Evolutionary conservation across 441 rosid species (phyloP).

Genomic region (Cnidoscolus chayamansa): DNA sequence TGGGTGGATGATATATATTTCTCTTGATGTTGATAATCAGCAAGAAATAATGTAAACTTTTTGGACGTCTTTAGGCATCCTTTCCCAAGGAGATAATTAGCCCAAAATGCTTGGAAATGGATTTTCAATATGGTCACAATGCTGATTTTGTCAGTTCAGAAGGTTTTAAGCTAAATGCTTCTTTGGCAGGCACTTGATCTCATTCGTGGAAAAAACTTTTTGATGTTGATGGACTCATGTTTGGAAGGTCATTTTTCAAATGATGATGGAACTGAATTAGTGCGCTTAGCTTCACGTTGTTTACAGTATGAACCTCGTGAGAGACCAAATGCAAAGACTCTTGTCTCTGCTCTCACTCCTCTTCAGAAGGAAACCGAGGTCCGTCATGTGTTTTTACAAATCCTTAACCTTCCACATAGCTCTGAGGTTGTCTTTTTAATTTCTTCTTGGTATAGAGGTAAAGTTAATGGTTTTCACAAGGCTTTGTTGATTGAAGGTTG

Average conservation of each 20-base stretch:
- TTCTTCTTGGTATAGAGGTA: neutral
- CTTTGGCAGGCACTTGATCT: constrained; percentile 83
- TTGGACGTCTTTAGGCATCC: neutral
- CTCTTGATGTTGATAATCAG: neutral
- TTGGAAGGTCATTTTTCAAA: constrained; percentile 89
- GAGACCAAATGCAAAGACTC: constrained; percentile 89
- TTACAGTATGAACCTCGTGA: constrained; percentile 93
- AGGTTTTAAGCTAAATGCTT: constrained; percentile 13
- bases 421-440: neutral
- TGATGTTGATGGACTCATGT: constrained; percentile 89
- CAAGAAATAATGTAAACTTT: neutral
- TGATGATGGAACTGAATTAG: constrained; percentile 90
- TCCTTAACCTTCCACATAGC: neutral
- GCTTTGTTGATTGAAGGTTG: constrained; percentile 3
- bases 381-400: constrained; percentile 9
- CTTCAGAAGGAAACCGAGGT: constrained; percentile 93
- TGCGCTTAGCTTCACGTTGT: constrained; percentile 89
- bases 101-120: neutral
- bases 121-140: neutral
- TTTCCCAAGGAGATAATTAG: neutral
- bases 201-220: constrained; percentile 78
- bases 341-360: constrained; percentile 67
- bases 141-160: neutral
- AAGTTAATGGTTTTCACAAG: neutral
- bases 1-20: constrained; percentile 1